Evolutionary conservation across 2,329 filamentous ascomycete genomes (phyloP), one percentile per base, ranked within the genome.

Genomic region (Aspergillus luchuensis): DNA sequence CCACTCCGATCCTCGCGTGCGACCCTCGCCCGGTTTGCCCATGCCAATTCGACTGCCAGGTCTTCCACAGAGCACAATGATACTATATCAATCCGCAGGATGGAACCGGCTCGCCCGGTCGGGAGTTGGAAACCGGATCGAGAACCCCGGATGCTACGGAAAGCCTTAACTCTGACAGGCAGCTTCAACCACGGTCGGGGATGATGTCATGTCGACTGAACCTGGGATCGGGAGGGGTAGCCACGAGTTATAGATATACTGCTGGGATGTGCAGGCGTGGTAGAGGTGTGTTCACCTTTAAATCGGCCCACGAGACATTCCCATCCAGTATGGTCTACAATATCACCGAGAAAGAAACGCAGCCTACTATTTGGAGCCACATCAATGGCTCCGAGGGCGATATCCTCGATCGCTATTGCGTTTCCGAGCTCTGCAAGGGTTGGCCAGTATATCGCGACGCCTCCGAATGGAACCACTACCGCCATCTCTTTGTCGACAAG

Each of bases 401-500:
- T 10, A 45, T 55, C 4, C 23, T 43, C 19, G 52, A 55, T 6
- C 52, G 52, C 21, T 55, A 55, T 10, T 55, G 52, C 23, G 5
- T 55, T 15, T 55, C 52, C 8, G 52, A 55, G 28, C 52, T 55
- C 19, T 55, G 52, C 52, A 55, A 55, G 28, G 52, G 52, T 2
- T 55, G 52, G 52, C 52, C 52, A 8, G 52, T 55, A 5, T 55
- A 55, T 8, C 52, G 52, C 15, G 52, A 55, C 7, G 52, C 52
- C n/a, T 55, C 52, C 1, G 52, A 55, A 43, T 55, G 38, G 52
- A 55, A 45, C 21, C 52, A 55, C 21, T 55, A 55, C 21, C 52
- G 52, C 21, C 17, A 45, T 23, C 23, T 55, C 0, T 55, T 55
- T 21, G 52, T 21, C 23, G 30, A 55, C 38, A 15, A 55, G 15